Percentiles rank a stretch among this genome's conserved stretches.
Conservation (phyloP, 805 yeast genomes). For the Candida glaebosa region DNA sequence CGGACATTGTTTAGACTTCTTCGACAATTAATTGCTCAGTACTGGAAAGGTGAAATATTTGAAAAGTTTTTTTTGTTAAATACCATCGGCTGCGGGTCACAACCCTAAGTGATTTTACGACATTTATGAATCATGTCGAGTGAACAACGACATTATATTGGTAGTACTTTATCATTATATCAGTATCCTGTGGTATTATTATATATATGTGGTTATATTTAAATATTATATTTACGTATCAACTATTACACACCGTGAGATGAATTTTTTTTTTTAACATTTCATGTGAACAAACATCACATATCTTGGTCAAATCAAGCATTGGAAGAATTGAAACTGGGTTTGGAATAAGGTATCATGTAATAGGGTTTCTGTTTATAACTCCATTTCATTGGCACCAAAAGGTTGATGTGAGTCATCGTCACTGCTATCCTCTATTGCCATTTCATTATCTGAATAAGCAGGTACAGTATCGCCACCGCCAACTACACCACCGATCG, state of each 20-base stretch:
- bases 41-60: slow-evolving; percentile 19
- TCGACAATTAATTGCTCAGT: slow-evolving; percentile 71
- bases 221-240: no score
- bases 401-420: slow-evolving; percentile 38
- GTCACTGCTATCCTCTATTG: slow-evolving; percentile 25
- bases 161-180: no score
- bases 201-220: no score
- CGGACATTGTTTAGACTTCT: slow-evolving; percentile 83
- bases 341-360: neutral
- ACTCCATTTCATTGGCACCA: slow-evolving; percentile 44
- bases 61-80: slow-evolving; percentile 8
- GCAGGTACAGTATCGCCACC: slow-evolving; percentile 9
- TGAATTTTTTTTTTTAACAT: neutral
- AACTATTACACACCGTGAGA: neutral
- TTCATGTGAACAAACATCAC: neutral
- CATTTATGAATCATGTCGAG: no score
- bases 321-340: neutral
- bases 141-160: no score
- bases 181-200: no score
- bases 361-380: slow-evolving; percentile 20
- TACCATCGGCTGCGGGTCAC: slow-evolving; percentile 1
- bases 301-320: neutral
- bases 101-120: neutral
- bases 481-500: slow-evolving; percentile 15
- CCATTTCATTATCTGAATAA: slow-evolving; percentile 8